Evolutionary conservation across 371 early-diverging fungal genomes (phyloP), one percentile per base, ranked within the genome.

Genomic region (Mortierella sp.): DNA sequence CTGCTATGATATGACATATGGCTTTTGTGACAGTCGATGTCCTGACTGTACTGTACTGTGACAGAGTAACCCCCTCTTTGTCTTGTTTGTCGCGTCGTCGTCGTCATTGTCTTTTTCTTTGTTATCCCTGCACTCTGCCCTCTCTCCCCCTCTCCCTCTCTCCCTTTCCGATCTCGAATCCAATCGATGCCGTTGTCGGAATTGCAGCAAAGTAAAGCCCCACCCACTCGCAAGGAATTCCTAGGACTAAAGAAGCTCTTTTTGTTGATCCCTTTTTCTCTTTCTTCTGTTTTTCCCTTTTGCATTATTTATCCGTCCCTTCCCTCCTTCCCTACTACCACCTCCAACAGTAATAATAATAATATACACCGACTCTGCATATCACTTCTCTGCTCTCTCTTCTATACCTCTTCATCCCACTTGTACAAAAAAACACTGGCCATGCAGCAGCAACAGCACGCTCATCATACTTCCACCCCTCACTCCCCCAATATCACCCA

Each of bases 131-230:
- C 29, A 21, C 29, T 43, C 21, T 16, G 3, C n/a, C 38, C 24
- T 70, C 71, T 41, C 35, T 78, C 63, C 41, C 51, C 65, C 68
- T 71, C 51, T 72, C 78, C 35, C 27, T 46, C 58, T 74, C 54
- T 51, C 38, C 21, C 65, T n/a, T 43, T 29, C 46, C 49, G 35
- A 35, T 16, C 35, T 68, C 1, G 1, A 35, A 12, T 8, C 38
- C n/a, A 46, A 14, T 46, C 44, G 44, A 51, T 51, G 21, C 51
- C 51, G 16, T 41, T 71, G 29, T 49, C 16, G 55, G 32, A 29
- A 24, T 8, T 5, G 38, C 24, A 24, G 43, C 18, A 24, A 24
- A 24, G 70, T 46, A 46, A 46, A 46, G 48, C 48, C 48, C 48
- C 44, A 44, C 5, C 14, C 48, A 12, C 48, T 41, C 48, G 14